Evolutionary conservation across 768 basidiomycete species (phyloP), one percentile per base, ranked within the genome.

Genomic region (Rhizopogon sp.): DNA sequence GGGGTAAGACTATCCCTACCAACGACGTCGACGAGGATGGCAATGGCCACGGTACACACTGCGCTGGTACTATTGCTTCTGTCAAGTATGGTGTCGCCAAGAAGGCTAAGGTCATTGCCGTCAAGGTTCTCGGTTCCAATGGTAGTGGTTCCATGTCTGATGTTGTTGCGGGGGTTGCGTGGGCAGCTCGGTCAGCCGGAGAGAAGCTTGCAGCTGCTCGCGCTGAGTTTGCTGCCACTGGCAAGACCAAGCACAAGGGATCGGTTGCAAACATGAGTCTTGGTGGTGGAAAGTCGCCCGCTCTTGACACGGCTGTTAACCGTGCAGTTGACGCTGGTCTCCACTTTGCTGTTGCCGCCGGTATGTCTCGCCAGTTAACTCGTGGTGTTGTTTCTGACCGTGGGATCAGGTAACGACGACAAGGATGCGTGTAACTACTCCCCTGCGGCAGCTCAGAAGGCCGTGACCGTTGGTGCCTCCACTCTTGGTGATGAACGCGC

Each of bases 181-280:
- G 83, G 81, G 95, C 95, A 52, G 80, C 81, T 3, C 57, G 65
- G 14, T 53, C 70, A 16, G 82, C 90, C 6, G 66, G 70, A 40
- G 61, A 67, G 25, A 90, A 87, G 67, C 80, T 80, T 0, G 65
- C 63, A n/a, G 77, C 77, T 14, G 88, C 92, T 16, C 75, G 72
- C 7, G 79, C 79, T 10, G 91, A 95, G 68, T 67, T 80, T 58
- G 79, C 75, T 51, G 77, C 79, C 31, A 93, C 90, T 17, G 89
- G 91, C 52, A 85, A 81, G 75, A 88, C 87, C 53, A 74, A 73
- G 43, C 90, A 96, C 80, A 95, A 93, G 76, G 97, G 97, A 22
- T 93, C 93, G 16, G 93, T 95, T 52, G 91, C 88, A 49, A 96
- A 96, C 79, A 97, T 99, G 97, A 90, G 87, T 69, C 87, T 99